Evolutionary conservation across 345 rosid species (phyloP).

Genomic region (Chamaenerion angustifolium): DNA sequence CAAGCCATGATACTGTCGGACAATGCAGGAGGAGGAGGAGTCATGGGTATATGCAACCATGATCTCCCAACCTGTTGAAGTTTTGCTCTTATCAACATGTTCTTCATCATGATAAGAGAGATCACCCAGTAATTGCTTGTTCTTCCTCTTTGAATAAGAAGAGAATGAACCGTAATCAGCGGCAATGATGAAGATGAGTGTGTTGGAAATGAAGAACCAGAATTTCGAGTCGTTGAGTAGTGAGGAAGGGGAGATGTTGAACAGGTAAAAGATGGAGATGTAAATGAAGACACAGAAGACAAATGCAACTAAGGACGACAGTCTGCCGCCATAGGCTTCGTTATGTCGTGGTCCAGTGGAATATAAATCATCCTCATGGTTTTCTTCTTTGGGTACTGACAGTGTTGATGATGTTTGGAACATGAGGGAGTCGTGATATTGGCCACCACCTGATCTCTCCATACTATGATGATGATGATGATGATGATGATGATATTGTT

Average conservation of each 20-base stretch:
- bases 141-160: slow-evolving; percentile 14
- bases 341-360: neutral
- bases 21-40: no score
- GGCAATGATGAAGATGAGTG: slow-evolving; percentile 44
- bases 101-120: slow-evolving; percentile 13
- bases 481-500: no score
- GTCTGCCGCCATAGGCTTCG: slow-evolving; percentile 7
- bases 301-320: slow-evolving; percentile 19
- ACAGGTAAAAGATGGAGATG: slow-evolving; percentile 29
- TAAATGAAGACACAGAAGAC: slow-evolving; percentile 28
- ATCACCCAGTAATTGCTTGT: slow-evolving; percentile 10
- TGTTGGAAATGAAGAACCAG: slow-evolving; percentile 58
- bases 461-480: neutral
- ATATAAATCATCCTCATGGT: slow-evolving; percentile 11
- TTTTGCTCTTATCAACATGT: slow-evolving; percentile 8
- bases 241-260: slow-evolving; percentile 38
- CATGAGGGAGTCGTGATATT: no score
- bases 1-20: no score
- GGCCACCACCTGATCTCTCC: neutral
- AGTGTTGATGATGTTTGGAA: no score
- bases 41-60: neutral
- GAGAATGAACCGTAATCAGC: slow-evolving; percentile 49
- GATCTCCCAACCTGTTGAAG: neutral
- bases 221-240: slow-evolving; percentile 35
- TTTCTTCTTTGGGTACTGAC: no score